Evolutionary conservation across 768 basidiomycete genomes (phyloP).

Genomic region (Tulasnella sp.): DNA sequence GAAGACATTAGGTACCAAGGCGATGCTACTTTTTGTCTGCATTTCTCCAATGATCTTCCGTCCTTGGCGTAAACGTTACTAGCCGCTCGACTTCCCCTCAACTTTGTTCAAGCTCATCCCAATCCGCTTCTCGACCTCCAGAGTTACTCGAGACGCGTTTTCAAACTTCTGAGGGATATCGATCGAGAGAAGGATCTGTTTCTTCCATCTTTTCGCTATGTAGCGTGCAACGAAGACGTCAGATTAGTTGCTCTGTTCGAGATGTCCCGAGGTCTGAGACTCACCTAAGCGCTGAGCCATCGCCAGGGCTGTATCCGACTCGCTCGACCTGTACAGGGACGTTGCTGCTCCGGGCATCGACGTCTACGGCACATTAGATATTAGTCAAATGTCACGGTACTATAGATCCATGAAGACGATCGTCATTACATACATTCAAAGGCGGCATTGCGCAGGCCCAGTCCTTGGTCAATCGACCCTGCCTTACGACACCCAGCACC

Average conservation of each 20-base stretch:
- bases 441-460: constrained; percentile 86
- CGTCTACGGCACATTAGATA: constrained; percentile 31
- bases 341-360: constrained; percentile 55
- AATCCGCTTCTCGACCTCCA: constrained; percentile 64
- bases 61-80: constrained; percentile 17
- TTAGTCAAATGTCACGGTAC: constrained; percentile 11
- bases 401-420: background rate
- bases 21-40: background rate
- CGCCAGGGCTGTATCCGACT: constrained; percentile 64
- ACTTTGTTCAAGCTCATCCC: constrained; percentile 52
- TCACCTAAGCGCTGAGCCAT: constrained; percentile 84
- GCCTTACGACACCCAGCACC: constrained; percentile 51
- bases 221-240: constrained; percentile 9
- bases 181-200: constrained; percentile 73
- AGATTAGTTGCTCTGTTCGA: background rate
- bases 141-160: constrained; percentile 53
- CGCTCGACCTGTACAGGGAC: constrained; percentile 63
- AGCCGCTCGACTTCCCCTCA: constrained; percentile 37
- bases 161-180: constrained; percentile 56
- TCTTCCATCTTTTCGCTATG: constrained; percentile 64
- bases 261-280: constrained; percentile 37
- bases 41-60: constrained; percentile 16
- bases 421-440: constrained; percentile 43
- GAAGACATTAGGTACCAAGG: constrained; percentile 21
- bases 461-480: constrained; percentile 67